Evolutionary conservation across 2,329 filamentous ascomycete species (phyloP).

Genomic region (Ophiostoma novo-ulmi): DNA sequence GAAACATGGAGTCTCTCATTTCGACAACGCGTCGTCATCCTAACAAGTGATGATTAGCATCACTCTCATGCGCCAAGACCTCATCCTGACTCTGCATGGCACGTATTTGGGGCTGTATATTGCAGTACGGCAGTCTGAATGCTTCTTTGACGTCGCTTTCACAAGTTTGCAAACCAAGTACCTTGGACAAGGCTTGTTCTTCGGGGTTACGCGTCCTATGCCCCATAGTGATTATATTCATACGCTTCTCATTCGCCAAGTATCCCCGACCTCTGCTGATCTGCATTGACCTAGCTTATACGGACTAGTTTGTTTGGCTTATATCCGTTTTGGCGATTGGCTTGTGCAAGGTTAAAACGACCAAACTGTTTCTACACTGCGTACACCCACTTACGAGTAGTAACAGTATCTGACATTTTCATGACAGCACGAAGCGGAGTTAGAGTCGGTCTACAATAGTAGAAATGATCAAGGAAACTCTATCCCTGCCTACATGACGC

Average conservation of each 20-base stretch:
- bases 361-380: background rate
- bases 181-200: background rate
- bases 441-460: background rate
- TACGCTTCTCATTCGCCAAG: background rate
- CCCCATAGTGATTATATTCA: background rate
- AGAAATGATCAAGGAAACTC: background rate
- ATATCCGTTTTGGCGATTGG: background rate
- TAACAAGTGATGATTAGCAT: background rate
- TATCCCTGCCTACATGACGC: background rate
- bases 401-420: background rate
- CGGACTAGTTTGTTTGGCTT: background rate
- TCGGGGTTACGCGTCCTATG: background rate
- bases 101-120: background rate
- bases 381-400: background rate
- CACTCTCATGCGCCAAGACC: background rate
- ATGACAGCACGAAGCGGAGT: background rate
- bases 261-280: background rate
- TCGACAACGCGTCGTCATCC: background rate
- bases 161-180: background rate
- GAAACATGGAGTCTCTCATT: background rate
- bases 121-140: background rate
- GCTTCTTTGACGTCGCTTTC: background rate
- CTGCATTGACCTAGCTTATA: background rate
- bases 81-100: background rate
- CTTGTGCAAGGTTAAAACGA: background rate